Conservation (phyloP, 1,284 basidiomycete species). For the Melampsora americana region DNA sequence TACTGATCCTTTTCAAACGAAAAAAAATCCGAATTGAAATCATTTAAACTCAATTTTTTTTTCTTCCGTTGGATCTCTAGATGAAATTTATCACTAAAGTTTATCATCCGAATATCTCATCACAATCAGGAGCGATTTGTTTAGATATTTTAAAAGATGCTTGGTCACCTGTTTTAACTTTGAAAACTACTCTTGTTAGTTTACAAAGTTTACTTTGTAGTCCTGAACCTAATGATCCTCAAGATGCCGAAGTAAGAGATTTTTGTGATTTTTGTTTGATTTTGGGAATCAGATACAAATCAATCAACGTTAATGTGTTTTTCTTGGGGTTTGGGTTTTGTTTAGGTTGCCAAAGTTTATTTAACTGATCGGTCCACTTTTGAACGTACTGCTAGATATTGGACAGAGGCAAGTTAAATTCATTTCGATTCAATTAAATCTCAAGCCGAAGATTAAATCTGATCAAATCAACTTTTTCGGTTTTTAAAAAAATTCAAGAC, state of each 20-base stretch:
- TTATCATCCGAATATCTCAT: conserved; percentile 96
- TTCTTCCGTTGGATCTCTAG: no score
- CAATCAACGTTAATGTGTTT: no score
- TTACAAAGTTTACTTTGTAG: conserved; percentile 92
- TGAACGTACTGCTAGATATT: conserved; percentile 87
- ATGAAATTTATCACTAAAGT: conserved; percentile 61
- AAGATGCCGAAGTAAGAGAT: conserved; percentile 74
- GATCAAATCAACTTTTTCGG: no score
- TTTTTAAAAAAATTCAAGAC: background rate
- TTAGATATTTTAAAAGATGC: conserved; percentile 82
- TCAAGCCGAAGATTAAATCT: no score
- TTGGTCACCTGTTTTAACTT: conserved; percentile 71
- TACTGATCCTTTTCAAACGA: no score
- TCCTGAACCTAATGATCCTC: conserved; percentile 93
- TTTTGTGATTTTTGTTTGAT: background rate
- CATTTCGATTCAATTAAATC: conserved; percentile 46
- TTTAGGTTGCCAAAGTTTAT: conserved; percentile 84
- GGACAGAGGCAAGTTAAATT: conserved; percentile 65
- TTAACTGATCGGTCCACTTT: conserved; percentile 80
- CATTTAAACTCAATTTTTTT: no score
- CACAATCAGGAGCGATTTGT: conserved; percentile 86
- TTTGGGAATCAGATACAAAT: no score
- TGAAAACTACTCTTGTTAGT: conserved; percentile 94
- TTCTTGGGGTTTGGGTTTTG: no score
- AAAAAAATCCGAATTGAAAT: no score